Percentiles rank a stretch among this genome's conserved stretches.
phyloP scores from a whole-genome alignment of 202 grass and related monocot genomes.

The Brachypodium distachyon region DNA sequence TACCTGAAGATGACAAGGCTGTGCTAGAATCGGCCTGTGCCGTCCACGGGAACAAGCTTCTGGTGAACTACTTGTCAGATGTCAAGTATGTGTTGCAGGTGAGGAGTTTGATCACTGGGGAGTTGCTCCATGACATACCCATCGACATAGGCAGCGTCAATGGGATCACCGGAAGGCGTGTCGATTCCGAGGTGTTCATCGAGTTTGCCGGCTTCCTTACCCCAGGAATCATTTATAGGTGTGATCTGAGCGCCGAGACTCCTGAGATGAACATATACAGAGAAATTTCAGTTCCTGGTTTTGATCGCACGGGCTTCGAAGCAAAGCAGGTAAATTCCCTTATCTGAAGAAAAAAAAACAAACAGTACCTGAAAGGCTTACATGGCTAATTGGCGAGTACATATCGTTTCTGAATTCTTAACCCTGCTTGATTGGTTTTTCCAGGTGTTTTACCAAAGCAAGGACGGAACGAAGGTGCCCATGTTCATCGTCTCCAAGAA shows the following conservation, averaged over 20 bases:
- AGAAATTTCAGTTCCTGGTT: conserved; percentile 59
- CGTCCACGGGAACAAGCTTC: conserved; percentile 58
- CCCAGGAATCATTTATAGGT: conserved; percentile 70
- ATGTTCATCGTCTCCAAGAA: conserved; percentile 81
- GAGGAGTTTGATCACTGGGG: conserved; percentile 63
- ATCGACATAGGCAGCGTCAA: conserved; percentile 81
- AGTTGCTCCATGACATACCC: conserved; percentile 49
- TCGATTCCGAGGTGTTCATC: conserved; percentile 64
- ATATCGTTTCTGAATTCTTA: no score
- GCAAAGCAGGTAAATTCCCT: conserved; percentile 50
- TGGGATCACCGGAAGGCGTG: conserved; percentile 48
- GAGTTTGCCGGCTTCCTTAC: conserved; percentile 88
- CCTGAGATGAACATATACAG: conserved; percentile 69
- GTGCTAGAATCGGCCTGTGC: conserved; percentile 55
- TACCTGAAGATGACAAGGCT: conserved; percentile 55
- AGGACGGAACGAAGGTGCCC: conserved; percentile 76
- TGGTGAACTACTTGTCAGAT: conserved; percentile 80
- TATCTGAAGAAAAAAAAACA: background rate
- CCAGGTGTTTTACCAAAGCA: conserved; percentile 65
- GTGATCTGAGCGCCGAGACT: conserved; percentile 36
- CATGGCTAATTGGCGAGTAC: no score
- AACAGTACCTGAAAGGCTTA: no score
- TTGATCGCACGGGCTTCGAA: conserved; percentile 63
- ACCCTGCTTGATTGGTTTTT: background rate
- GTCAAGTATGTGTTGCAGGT: conserved; percentile 76